Percentiles rank a stretch among this genome's conserved stretches.
These are phyloP conservation scores for Cordyceps fumosorosea DNA, from an alignment of 2,329 filamentous ascomycete species.

Conservation along the genomic window DNA sequence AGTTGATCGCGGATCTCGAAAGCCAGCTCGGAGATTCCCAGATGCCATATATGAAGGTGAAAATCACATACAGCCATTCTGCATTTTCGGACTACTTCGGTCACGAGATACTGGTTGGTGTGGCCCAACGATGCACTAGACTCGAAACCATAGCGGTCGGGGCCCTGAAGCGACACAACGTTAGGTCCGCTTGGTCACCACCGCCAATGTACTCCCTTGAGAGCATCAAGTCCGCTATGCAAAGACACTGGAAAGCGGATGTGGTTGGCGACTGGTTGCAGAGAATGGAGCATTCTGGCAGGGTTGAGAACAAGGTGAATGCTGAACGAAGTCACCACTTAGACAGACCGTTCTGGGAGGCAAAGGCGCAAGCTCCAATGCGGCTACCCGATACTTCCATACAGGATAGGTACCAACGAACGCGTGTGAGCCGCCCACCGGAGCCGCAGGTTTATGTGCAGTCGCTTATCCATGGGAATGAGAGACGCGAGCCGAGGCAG, in stretches of 20 bases:
- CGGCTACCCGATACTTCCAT: not conserved
- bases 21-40: conserved; percentile 43
- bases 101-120: conserved; percentile 22
- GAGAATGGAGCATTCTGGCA: conserved; percentile 19
- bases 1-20: conserved; percentile 54
- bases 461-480: conserved; percentile 2
- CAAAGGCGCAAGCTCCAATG: not conserved
- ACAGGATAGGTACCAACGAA: not conserved
- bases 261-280: conserved; percentile 38
- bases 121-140: conserved; percentile 37
- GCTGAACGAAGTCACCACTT: not conserved
- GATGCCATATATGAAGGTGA: conserved; percentile 45
- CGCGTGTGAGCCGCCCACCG: not conserved
- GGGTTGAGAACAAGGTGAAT: not conserved
- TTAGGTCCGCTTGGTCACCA: conserved; percentile 46
- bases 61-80: conserved; percentile 50
- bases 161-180: conserved; percentile 41
- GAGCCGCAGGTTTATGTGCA: not conserved
- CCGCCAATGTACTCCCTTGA: conserved; percentile 29
- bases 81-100: conserved; percentile 38
- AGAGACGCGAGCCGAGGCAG: not conserved
- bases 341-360: not conserved
- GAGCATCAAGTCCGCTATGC: conserved; percentile 38
- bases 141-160: conserved; percentile 48
- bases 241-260: conserved; percentile 41